Base-by-base conservation (phyloP, 345 rosid genomes). In the Pugionium dolabratum region DNA sequence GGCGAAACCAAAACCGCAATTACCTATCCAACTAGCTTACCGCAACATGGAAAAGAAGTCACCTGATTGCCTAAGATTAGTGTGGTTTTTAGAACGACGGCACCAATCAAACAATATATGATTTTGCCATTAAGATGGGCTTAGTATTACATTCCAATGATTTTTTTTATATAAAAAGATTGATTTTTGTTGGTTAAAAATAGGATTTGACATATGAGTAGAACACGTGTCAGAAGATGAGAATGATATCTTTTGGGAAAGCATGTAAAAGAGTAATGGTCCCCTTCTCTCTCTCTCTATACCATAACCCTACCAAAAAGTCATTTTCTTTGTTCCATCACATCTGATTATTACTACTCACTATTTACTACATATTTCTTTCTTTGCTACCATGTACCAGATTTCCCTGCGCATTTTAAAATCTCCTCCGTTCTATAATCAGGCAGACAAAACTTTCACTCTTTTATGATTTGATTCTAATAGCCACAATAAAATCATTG, bases 291-390 rank as follows among this genome's bases (percentile, higher is more conserved):
- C 26, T 11, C 4, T 35, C 49, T 11, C 31, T 25, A 8, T 25
- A 1, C 59, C 56, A 39, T 30, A 54, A 35, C 59, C 75, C 75
- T 50, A 63, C 64, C 44, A 49, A 35, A 29, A 29, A 28, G 35
- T 45, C 34, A 36, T 66, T 71, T 66, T 54, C 67, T 46, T 28
- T 73, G 77, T 73, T 73, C 62, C 68, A 66, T 73, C 77, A 73
- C 77, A 73, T 73, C 77, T 52, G 72, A 73, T 64, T 50, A 58
- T 54, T 71, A 72, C 71, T 72, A 72, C 76, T 72, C 76, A 57
- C 59, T n/a, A 8, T n/a, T 11, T 11, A 50, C 35, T 35, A 64
- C 35, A 30, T 42, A 9, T 11, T 18, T 18, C 0, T 18, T 18
- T 18, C 18, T 71, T 63, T 50, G 54, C 71, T 72, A 72, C 0